A percentile compares a stretch with the other conserved stretches of the same genome.
Conservation (phyloP, 768 basidiomycete genomes). For the Chalciporus piperatus region DNA sequence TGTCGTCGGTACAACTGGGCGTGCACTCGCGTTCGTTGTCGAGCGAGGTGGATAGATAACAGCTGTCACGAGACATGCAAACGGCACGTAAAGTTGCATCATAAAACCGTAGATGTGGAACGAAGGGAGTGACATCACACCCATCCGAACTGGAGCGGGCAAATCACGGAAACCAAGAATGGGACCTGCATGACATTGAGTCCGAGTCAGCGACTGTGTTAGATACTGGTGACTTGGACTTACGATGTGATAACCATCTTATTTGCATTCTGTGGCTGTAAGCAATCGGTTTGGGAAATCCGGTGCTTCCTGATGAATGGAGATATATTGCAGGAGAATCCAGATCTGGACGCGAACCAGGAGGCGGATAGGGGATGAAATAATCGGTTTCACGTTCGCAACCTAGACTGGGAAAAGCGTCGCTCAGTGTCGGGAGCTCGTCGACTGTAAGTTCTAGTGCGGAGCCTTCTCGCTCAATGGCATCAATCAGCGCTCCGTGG, state of each 20-base stretch:
- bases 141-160: conserved; percentile 16
- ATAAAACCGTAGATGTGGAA: conserved; percentile 38
- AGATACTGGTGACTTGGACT: not conserved
- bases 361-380: conserved; percentile 13
- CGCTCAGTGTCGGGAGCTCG: conserved; percentile 33
- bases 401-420: conserved; percentile 14
- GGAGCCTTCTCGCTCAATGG: conserved; percentile 1
- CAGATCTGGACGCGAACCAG: not conserved
- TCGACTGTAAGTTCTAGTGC: conserved; percentile 1
- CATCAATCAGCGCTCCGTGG: conserved; percentile 9
- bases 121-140: conserved; percentile 34
- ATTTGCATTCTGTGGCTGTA: conserved; percentile 30
- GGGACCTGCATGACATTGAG: no score
- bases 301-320: conserved; percentile 39
- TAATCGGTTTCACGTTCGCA: not conserved
- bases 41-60: conserved; percentile 34
- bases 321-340: conserved; percentile 15
- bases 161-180: not conserved
- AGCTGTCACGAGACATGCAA: conserved; percentile 25
- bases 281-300: conserved; percentile 43
- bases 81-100: conserved; percentile 30
- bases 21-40: not conserved
- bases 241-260: conserved; percentile 36
- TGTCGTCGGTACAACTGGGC: conserved; percentile 19
- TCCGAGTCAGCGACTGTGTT: no score